Evolutionary conservation across 495 filamentous ascomycete genomes (phyloP).

Genomic region (Podospora sp.): DNA sequence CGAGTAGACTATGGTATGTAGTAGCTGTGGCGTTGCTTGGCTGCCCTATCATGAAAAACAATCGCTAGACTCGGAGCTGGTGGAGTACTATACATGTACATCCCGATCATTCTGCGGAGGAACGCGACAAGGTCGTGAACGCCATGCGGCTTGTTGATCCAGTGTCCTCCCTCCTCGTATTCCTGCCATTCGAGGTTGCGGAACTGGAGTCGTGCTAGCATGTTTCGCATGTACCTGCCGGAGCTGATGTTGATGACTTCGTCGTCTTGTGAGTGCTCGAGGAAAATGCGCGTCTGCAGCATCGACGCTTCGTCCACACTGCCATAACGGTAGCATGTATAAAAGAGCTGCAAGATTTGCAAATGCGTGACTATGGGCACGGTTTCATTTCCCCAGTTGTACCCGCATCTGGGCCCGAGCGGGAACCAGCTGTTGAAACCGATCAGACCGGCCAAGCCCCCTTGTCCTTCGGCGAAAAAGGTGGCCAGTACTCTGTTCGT

Average conservation of each 20-base stretch:
- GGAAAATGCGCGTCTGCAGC: neutral
- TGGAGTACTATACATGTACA: no score
- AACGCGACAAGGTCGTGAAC: slow-evolving; percentile 9
- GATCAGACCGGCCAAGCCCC: neutral
- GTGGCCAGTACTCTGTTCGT: neutral
- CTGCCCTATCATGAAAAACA: neutral
- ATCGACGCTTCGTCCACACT: neutral
- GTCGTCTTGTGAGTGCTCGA: slow-evolving; percentile 12
- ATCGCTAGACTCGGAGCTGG: neutral
- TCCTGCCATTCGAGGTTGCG: neutral
- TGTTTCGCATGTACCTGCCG: neutral
- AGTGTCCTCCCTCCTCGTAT: slow-evolving; percentile 19
- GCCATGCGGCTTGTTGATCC: slow-evolving; percentile 16
- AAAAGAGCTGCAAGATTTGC: neutral
- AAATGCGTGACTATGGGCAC: neutral
- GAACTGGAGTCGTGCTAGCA: neutral
- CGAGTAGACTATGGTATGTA: no score
- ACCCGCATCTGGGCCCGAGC: neutral
- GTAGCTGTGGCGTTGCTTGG: no score
- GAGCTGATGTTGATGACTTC: neutral
- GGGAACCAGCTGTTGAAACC: neutral
- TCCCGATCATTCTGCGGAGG: neutral
- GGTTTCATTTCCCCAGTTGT: no score
- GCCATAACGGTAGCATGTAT: neutral
- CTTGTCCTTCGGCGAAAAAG: neutral